phyloP scores from a whole-genome alignment of 805 yeast genomes.

The Suhomyces tanzawaensis region DNA sequence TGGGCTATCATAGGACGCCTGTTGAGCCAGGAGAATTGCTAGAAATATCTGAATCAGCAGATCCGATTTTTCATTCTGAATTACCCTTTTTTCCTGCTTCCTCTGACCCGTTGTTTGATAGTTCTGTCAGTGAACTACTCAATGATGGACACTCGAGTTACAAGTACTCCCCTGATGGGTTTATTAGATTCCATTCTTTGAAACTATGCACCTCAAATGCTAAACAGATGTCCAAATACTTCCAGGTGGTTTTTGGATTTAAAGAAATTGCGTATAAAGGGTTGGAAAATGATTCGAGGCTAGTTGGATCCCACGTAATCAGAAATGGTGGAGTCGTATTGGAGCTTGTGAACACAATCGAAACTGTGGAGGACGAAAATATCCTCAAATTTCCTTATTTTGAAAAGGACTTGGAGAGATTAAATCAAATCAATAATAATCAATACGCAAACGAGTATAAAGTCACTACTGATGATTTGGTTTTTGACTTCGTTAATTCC shows the following conservation, averaged over 20 bases:
- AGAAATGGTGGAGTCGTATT: constrained; percentile 53
- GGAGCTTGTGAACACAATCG: constrained; percentile 44
- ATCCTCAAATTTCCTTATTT: constrained; percentile 11
- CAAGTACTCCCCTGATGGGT: constrained; percentile 26
- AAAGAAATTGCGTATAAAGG: constrained; percentile 59
- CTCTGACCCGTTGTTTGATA: constrained; percentile 17
- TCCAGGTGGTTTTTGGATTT: constrained; percentile 61
- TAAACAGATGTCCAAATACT: constrained; percentile 55
- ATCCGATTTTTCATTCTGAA: constrained; percentile 8
- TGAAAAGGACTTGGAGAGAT: constrained; percentile 12
- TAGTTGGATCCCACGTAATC: constrained; percentile 58
- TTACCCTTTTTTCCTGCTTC: constrained; percentile 20
- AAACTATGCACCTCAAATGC: constrained; percentile 77
- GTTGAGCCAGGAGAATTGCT: no score
- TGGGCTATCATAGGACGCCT: not conserved
- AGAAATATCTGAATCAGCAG: not conserved
- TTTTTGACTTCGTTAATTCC: constrained; percentile 43
- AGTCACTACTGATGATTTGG: constrained; percentile 18
- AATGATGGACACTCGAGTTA: constrained; percentile 15
- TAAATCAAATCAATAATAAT: constrained; percentile 21
- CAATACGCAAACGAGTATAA: constrained; percentile 9
- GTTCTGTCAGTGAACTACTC: constrained; percentile 18
- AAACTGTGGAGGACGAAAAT: constrained; percentile 21
- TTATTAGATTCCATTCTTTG: constrained; percentile 58
- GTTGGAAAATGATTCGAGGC: constrained; percentile 63